phyloP scores from a whole-genome alignment of 2,329 filamentous ascomycete genomes.

The Alternaria viburni region DNA sequence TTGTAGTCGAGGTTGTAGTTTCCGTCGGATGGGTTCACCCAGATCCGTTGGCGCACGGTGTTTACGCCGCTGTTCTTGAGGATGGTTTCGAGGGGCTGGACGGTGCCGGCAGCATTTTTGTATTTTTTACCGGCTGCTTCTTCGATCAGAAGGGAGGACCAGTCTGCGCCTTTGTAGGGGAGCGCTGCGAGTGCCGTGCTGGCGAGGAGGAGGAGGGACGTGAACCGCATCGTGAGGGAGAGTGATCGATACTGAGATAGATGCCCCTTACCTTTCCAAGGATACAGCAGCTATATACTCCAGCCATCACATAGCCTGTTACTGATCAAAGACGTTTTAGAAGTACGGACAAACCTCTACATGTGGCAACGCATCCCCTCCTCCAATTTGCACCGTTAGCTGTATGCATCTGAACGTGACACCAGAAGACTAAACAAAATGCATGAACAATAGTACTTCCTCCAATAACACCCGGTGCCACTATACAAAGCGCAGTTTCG shows the following conservation, averaged over 20 bases:
- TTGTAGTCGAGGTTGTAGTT: slow-evolving; percentile 75
- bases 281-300: not conserved
- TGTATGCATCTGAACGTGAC: not conserved
- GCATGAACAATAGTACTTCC: slow-evolving; percentile 4
- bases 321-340: not conserved
- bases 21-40: slow-evolving; percentile 68
- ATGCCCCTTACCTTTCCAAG: not conserved
- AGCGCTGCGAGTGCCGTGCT: slow-evolving; percentile 54
- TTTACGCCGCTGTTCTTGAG: slow-evolving; percentile 68
- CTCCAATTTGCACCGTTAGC: not conserved
- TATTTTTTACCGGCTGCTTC: slow-evolving; percentile 68
- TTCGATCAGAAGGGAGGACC: slow-evolving; percentile 70
- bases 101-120: slow-evolving; percentile 61
- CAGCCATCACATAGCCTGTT: not conserved
- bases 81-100: slow-evolving; percentile 67
- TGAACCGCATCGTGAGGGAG: slow-evolving; percentile 34
- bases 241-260: not conserved
- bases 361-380: slow-evolving; percentile 2
- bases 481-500: slow-evolving; percentile 8
- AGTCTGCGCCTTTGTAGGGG: slow-evolving; percentile 71
- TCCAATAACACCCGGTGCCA: slow-evolving; percentile 4
- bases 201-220: slow-evolving; percentile 27
- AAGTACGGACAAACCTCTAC: not conserved
- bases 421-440: not conserved
- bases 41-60: slow-evolving; percentile 72